Base-by-base conservation (phyloP, 495 filamentous ascomycete species). In the Xylaria castorea region DNA sequence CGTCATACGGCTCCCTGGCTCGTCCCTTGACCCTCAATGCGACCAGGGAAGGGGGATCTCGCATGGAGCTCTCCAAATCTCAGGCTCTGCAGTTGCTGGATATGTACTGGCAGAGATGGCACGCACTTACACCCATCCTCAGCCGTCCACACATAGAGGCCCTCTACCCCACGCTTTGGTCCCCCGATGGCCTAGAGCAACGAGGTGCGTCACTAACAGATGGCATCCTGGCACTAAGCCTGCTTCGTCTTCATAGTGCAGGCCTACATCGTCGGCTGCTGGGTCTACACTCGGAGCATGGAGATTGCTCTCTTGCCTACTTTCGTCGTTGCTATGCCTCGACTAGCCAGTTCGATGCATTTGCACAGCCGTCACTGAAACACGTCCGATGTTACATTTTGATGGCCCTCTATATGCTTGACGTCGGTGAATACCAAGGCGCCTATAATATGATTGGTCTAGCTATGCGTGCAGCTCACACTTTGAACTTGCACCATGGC, bases 401-500 rank as follows among this genome's bases (percentile, higher is more conserved):
- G 76, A 55, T 55, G 51, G 25, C 51, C 11, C 51, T 55, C 51
- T 55, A 55, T 6, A 55, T 55, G 51, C 51, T 55, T 3, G 51
- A 55, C 12, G 51, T 55, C 25, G 51, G 51, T 7, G 74, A 81
- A 40, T 72, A 79, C n/a, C 75, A 76, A 16, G 72, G 78, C 12
- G 79, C 80, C 18, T 81, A 82, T 73, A 80, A 80, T 58, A 79
- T 82, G 66, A 76, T 55, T 79, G 79, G 80, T 1, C 67, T 79
- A 2, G 80, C 76, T 22, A 46, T 79, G 11, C 74, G 80, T n/a
- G 77, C 79, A 34, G 74, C 79, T 32, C 80, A 81, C 58, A 75
- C 76, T 0, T 74, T 82, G 4, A 75, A 80, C 62, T 51, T 76
- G 16, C 68, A 79, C 53, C 44, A 48, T n/a, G 66, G 71, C n/a